phyloP scores from a whole-genome alignment of 306 rosid species.

The Rosa multiflora region DNA sequence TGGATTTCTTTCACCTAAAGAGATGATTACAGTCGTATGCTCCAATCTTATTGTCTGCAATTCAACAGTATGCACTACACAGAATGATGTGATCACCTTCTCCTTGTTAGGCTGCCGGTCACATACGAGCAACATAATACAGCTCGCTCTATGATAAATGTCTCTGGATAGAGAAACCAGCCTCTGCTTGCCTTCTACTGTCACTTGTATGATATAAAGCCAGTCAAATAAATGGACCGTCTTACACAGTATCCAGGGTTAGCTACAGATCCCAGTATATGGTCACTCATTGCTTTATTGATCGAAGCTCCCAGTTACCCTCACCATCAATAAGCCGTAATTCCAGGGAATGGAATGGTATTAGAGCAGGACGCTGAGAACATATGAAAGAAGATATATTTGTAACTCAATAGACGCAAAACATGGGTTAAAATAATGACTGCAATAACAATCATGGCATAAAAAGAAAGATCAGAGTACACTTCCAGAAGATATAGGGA shows the following conservation, averaged over 20 bases:
- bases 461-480: neutral
- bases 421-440: neutral
- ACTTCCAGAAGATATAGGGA: neutral
- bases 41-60: constrained; percentile 24
- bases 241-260: constrained; percentile 26
- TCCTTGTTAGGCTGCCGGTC: constrained; percentile 11
- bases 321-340: constrained; percentile 93
- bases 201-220: constrained; percentile 23
- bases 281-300: constrained; percentile 50
- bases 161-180: constrained; percentile 18
- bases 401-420: neutral
- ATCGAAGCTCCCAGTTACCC: constrained; percentile 95
- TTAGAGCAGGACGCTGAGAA: constrained; percentile 90
- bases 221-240: neutral
- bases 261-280: constrained; percentile 18
- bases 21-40: constrained; percentile 21
- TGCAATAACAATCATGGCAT: neutral
- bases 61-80: neutral
- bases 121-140: constrained; percentile 16
- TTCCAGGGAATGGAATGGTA: constrained; percentile 82
- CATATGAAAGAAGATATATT: constrained; percentile 13
- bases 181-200: constrained; percentile 22
- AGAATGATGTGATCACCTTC: constrained; percentile 4
- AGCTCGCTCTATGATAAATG: constrained; percentile 6
- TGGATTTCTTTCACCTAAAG: constrained; percentile 9